Conservation (phyloP, 2,329 filamentous ascomycete genomes). For the Colletotrichum falcatum region DNA sequence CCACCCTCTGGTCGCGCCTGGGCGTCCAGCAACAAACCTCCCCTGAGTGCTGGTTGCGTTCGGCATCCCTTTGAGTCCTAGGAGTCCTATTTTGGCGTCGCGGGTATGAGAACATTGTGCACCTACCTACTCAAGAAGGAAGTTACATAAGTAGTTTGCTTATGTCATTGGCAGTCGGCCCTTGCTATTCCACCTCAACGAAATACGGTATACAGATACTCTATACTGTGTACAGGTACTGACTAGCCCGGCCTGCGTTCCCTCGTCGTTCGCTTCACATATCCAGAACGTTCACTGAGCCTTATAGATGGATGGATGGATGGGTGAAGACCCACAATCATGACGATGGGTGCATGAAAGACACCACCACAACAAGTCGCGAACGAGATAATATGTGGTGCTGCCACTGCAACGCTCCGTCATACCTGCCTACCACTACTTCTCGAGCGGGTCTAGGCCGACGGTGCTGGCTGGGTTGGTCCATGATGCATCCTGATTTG, state of each 20-base stretch:
- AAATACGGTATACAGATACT: too few species aligned
- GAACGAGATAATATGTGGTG: conserved; percentile 12
- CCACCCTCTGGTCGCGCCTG: conserved; percentile 19
- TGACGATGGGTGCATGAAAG: conserved; percentile 29
- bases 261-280: conserved; percentile 23
- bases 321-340: conserved; percentile 6
- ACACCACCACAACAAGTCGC: conserved; percentile 1
- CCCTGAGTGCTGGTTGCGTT: conserved; percentile 23
- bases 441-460: background rate
- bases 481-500: conserved; percentile 25
- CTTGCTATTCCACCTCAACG: too few species aligned
- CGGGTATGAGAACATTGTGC: too few species aligned
- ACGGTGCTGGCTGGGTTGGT: background rate
- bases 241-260: too few species aligned
- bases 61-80: conserved; percentile 6
- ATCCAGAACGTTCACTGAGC: conserved; percentile 34
- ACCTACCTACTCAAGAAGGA: too few species aligned
- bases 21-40: conserved; percentile 15
- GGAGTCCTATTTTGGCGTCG: too few species aligned
- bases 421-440: background rate
- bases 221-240: too few species aligned
- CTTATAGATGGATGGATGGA: conserved; percentile 6
- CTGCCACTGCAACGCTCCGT: conserved; percentile 20
- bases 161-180: too few species aligned
- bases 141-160: too few species aligned